Base-by-base conservation (phyloP, 148 eudicot species). In the Rhododendron mucronatum region DNA sequence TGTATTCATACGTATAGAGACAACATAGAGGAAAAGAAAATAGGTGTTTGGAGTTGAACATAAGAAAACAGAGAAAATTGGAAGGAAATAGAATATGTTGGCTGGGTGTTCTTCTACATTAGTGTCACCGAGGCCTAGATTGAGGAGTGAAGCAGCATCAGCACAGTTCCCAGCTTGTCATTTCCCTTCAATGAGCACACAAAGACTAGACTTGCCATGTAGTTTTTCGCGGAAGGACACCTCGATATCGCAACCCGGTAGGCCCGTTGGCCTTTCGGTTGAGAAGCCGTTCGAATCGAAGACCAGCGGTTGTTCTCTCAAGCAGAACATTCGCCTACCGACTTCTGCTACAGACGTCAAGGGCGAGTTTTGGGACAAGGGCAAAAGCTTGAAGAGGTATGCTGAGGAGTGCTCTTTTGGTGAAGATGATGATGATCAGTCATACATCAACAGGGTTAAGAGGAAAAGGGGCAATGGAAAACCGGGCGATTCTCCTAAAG, bases 121-220 rank as follows among this genome's bases (percentile, higher is more conserved):
- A 88, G 71, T 95, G 93, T 96, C 98, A 33, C 98, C 94, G 28
- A 93, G 95, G 96, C 95, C 94, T 89, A 91, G 97, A 96, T 89
- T 94, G 80, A 92, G 93, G 82, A 93, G 91, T 89, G 95, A 94
- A 92, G 92, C 76, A 71, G 37, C 93, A 91, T 86, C 95, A 39
- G 86, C 92, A 88, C 96, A 93, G 87, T 93, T 92, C 89, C 94
- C 94, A 90, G 92, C 94, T 86, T 94, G 96, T 77, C 91, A 94
- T 91, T 90, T 89, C 88, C 98, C 95, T 86, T 90, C 98, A 88
- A 95, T 97, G 98, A 97, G 98, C 96, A 95, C 98, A 85, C 96
- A 94, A 81, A 95, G 96, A 89, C 91, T 97, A 88, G 98, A 97
- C 51, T 87, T 97, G 81, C 98, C 98, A 45, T 91, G 97, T 90